A percentile compares a stretch with the other conserved stretches of the same genome.
These are phyloP conservation scores for Waitea zeae DNA, from an alignment of 1,284 basidiomycete genomes.

Conservation along the genomic window DNA sequence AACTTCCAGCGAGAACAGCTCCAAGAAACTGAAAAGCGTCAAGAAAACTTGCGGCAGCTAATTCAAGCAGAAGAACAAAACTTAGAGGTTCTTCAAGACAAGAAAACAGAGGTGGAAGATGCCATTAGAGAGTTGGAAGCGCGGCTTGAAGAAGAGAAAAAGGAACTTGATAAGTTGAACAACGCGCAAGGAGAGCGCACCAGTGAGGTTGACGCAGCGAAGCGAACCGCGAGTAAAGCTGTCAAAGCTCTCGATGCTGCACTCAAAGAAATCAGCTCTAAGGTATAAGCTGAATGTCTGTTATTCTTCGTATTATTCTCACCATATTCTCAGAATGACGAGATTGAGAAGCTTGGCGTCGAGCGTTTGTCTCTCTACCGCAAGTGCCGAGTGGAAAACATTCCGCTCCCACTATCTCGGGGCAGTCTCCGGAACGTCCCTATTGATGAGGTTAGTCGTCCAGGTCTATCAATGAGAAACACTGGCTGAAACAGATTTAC, in stretches of 20 bases:
- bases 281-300: conserved; percentile 23
- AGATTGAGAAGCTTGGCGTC: conserved; percentile 79
- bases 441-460: conserved; percentile 74
- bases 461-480: background rate
- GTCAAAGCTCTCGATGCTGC: conserved; percentile 69
- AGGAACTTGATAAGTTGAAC: background rate
- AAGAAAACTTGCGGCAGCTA: conserved; percentile 35
- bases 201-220: conserved; percentile 58
- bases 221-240: conserved; percentile 54
- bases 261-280: conserved; percentile 77
- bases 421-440: conserved; percentile 80
- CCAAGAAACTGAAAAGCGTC: conserved; percentile 41
- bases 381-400: conserved; percentile 87
- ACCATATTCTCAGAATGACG: conserved; percentile 52
- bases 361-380: conserved; percentile 83
- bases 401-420: conserved; percentile 61
- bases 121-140: conserved; percentile 52
- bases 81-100: conserved; percentile 36
- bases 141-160: conserved; percentile 36
- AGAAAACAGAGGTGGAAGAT: conserved; percentile 36
- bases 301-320: conserved; percentile 2
- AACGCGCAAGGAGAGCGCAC: conserved; percentile 30
- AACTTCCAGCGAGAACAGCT: conserved; percentile 64
- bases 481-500: background rate
- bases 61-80: conserved; percentile 38